phyloP scores from a whole-genome alignment of 169 alveolate genomes.

The Plasmodium chabaudi region DNA sequence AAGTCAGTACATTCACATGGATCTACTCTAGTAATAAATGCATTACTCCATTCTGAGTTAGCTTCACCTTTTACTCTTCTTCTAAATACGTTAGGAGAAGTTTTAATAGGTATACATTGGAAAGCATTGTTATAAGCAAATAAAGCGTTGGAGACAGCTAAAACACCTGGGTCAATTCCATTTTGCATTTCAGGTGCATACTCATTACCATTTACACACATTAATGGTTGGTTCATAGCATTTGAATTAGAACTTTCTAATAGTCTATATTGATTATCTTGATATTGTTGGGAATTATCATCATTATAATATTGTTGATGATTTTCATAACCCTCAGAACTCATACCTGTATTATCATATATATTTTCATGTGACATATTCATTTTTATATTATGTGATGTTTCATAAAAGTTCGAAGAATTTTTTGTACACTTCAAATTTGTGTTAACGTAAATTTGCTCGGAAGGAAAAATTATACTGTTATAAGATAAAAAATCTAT shows the following conservation, averaged over 20 bases:
- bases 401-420: slow-evolving; percentile 29
- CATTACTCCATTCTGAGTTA: slow-evolving; percentile 89
- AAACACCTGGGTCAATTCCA: slow-evolving; percentile 82
- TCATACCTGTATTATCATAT: slow-evolving; percentile 24
- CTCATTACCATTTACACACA: slow-evolving; percentile 38
- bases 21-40: slow-evolving; percentile 82
- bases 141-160: slow-evolving; percentile 82
- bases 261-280: slow-evolving; percentile 4
- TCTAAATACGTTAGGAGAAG: slow-evolving; percentile 80
- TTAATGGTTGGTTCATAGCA: slow-evolving; percentile 28
- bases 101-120: slow-evolving; percentile 76
- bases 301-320: slow-evolving; percentile 4
- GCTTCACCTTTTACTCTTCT: slow-evolving; percentile 87
- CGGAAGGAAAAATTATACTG: slow-evolving; percentile 23
- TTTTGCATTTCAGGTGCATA: slow-evolving; percentile 62
- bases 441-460: slow-evolving; percentile 25
- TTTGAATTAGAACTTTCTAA: background rate
- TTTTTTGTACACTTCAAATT: slow-evolving; percentile 33
- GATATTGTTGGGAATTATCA: slow-evolving; percentile 16
- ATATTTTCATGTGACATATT: slow-evolving; percentile 32
- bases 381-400: slow-evolving; percentile 25
- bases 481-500: slow-evolving; percentile 41
- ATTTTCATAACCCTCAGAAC: slow-evolving; percentile 23
- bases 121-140: slow-evolving; percentile 78
- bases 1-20: slow-evolving; percentile 78